Evolutionary conservation across 75 land plant species (phyloP), one percentile per base, ranked within the genome.

Genomic region (Pinus tabuliformis): DNA sequence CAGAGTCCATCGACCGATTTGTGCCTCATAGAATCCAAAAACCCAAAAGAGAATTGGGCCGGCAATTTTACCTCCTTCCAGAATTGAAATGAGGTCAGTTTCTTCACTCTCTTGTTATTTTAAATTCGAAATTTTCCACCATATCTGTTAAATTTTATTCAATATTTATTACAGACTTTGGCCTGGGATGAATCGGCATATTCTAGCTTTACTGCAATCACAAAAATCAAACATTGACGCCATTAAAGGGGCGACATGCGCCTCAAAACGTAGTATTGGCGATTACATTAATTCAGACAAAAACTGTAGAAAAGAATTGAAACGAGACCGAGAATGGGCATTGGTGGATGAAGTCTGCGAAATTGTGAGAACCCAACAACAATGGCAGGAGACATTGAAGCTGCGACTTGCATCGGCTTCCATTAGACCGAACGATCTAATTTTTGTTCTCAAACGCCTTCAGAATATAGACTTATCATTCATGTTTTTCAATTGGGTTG

Each of bases 301-400:
- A 49, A 42, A 42, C 52, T 20, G 72, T 11, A 42, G 33, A 14
- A 64, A 9, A 36, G 68, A 64, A 64, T 49, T 49, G 9, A 45
- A 68, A 8, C 22, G 49, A 68, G 72, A 68, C 22, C 33, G 72
- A n/a, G 72, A 39, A 9, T 68, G 36, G 33, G 39, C 54, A 39
- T 39, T 68, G 52, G 72, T 68, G 20, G 42, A 68, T 36, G 72
- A 68, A 42, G 49, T 9, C 24, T 68, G 72, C 42, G 22, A 39
- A 37, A 68, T 68, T 68, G n/a, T 68, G 49, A 68, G 5, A n/a
- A 68, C 72, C 3, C 72, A 68, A 42, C n/a, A 18, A 18, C 72
- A 42, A 22, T 68, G 72, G 72, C 49, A 68, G 72, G n/a, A 68
- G 21, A 21, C 52, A 42, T 45, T 68, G 8, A 37, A 42, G n/a